phyloP scores from a whole-genome alignment of 192 early-diverging fungal genomes.

The Gorgonomyces haynaldii region DNA sequence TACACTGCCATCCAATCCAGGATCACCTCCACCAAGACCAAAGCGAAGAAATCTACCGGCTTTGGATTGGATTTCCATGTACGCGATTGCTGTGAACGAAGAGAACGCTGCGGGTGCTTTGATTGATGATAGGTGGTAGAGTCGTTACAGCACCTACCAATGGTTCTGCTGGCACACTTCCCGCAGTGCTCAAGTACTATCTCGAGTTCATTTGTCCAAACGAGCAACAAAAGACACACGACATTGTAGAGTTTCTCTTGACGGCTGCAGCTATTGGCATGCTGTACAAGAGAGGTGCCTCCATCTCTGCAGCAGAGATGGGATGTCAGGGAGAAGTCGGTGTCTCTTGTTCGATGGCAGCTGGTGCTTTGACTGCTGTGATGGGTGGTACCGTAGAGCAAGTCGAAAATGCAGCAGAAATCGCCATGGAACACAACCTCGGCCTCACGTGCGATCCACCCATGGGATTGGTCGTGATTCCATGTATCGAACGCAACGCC shows the following conservation, averaged over 20 bases:
- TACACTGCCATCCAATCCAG: not conserved
- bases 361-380: constrained; percentile 88
- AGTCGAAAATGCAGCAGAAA: constrained; percentile 93
- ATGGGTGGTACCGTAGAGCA: constrained; percentile 85
- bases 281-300: constrained; percentile 91
- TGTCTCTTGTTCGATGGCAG: constrained; percentile 94
- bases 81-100: constrained; percentile 94
- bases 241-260: constrained; percentile 83
- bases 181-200: constrained; percentile 89
- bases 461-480: constrained; percentile 86
- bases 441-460: constrained; percentile 63
- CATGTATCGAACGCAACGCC: constrained; percentile 93
- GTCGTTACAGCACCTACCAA: constrained; percentile 94
- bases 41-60: constrained; percentile 67
- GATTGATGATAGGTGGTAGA: constrained; percentile 35
- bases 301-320: constrained; percentile 91
- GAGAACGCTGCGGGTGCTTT: constrained; percentile 10
- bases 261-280: constrained; percentile 91
- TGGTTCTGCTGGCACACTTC: constrained; percentile 89
- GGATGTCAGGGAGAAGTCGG: constrained; percentile 98
- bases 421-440: constrained; percentile 69
- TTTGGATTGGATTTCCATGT: constrained; percentile 82
- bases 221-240: constrained; percentile 62
- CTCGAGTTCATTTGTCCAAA: constrained; percentile 77
- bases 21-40: constrained; percentile 4